Percentiles rank a stretch among this genome's conserved stretches.
Conservation (phyloP, 1,284 basidiomycete genomes). For the Malassezia cuniculi region DNA sequence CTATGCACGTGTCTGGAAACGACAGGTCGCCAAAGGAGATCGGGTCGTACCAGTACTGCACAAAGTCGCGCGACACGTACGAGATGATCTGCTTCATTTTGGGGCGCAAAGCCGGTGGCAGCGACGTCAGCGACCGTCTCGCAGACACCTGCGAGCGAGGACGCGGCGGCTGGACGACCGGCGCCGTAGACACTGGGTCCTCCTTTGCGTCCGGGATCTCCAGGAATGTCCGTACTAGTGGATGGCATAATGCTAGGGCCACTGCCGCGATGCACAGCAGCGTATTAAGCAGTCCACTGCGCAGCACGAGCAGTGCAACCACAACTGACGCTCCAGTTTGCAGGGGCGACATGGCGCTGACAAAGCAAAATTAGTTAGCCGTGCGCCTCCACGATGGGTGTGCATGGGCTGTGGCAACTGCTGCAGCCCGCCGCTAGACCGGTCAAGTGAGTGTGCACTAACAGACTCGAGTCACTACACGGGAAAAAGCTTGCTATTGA, state of each 20-base stretch:
- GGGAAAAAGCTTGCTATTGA: conserved; percentile 56
- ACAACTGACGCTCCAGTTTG: no score
- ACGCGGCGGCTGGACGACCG: background rate
- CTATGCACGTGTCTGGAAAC: conserved; percentile 10
- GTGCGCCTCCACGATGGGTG: conserved; percentile 28
- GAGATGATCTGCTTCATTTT: conserved; percentile 5
- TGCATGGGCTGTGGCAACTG: conserved; percentile 45
- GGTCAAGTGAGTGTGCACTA: conserved; percentile 26
- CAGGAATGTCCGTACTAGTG: no score
- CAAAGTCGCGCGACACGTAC: conserved; percentile 12
- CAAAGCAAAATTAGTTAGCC: no score
- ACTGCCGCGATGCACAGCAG: no score
- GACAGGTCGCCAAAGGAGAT: conserved; percentile 7
- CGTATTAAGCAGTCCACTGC: no score
- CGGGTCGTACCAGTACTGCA: conserved; percentile 15
- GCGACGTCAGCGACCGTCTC: background rate
- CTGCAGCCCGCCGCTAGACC: conserved; percentile 44
- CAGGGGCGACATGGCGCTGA: no score
- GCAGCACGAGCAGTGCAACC: no score
- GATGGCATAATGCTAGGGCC: no score
- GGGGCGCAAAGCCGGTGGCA: conserved; percentile 4
- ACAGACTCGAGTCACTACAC: conserved; percentile 40
- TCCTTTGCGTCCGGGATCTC: no score
- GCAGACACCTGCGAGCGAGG: background rate
- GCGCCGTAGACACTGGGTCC: background rate